Percentiles rank a stretch among this genome's conserved stretches.
These are phyloP conservation scores for Xylaria sp. DNA, from an alignment of 2,329 filamentous ascomycete genomes.

Conservation along the genomic window DNA sequence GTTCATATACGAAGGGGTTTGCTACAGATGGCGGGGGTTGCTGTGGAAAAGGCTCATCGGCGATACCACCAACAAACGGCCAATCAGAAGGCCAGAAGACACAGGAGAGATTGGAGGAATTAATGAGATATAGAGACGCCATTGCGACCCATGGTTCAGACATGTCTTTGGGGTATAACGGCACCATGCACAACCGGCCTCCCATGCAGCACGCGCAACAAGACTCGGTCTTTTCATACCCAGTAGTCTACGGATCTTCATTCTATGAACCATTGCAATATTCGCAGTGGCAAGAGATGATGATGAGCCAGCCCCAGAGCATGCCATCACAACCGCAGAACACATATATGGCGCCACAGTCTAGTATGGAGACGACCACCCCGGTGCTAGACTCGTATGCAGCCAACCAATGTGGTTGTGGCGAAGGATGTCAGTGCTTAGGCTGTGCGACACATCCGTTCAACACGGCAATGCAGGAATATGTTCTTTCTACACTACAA, in stretches of 20 bases:
- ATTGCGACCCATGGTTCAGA: conserved; percentile 16
- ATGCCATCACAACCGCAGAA: conserved; percentile 15
- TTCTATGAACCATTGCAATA: conserved; percentile 34
- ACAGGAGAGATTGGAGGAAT: conserved; percentile 21
- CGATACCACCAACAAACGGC: conserved; percentile 10
- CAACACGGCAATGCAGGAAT: conserved; percentile 64
- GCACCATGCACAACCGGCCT: conserved; percentile 7
- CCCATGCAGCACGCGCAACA: conserved; percentile 27
- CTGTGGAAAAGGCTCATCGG: conserved; percentile 26
- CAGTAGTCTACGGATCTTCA: conserved; percentile 22
- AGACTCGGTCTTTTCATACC: conserved; percentile 24
- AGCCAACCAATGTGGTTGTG: conserved; percentile 63
- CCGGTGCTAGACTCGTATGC: conserved; percentile 6
- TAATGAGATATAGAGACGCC: conserved; percentile 29
- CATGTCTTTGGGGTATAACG: conserved; percentile 23
- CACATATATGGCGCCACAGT: conserved; percentile 13
- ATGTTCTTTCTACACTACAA: conserved; percentile 37
- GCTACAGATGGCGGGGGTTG: conserved; percentile 23
- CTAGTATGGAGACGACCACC: conserved; percentile 11
- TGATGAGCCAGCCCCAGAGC: conserved; percentile 23
- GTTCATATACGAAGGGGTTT: conserved; percentile 25
- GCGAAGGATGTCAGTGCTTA: conserved; percentile 69
- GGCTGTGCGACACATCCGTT: conserved; percentile 72
- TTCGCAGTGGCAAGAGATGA: conserved; percentile 35
- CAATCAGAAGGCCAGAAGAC: conserved; percentile 21